Conservation (phyloP, 2,329 filamentous ascomycete genomes). For the Apiospora sp. region DNA sequence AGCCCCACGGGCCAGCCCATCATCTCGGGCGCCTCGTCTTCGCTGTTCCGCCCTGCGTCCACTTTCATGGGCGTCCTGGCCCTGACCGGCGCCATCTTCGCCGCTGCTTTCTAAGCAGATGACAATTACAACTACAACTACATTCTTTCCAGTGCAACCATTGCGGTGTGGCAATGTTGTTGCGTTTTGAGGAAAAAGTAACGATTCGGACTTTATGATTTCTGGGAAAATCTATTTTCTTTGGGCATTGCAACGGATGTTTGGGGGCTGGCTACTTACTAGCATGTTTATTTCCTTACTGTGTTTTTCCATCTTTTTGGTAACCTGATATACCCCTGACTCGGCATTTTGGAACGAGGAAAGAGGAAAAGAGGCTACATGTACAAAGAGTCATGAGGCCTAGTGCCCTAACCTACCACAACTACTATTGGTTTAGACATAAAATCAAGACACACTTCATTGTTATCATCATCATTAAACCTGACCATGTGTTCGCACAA, state of each 20-base stretch:
- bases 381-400: too few relatives aligned
- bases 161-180: neutral
- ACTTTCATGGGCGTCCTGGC: constrained; percentile 13
- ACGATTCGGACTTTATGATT: neutral
- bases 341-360: constrained; percentile 16
- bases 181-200: neutral
- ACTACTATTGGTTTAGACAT: constrained; percentile 6
- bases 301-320: neutral
- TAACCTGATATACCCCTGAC: constrained; percentile 17
- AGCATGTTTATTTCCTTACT: neutral
- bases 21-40: neutral
- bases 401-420: constrained; percentile 9
- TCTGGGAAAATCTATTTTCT: neutral
- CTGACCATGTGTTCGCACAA: too few relatives aligned
- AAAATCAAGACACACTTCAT: constrained; percentile 2
- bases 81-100: constrained; percentile 22
- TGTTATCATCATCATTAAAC: neutral
- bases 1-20: neutral
- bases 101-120: constrained; percentile 19
- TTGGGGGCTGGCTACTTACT: neutral
- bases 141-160: neutral
- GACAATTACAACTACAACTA: neutral
- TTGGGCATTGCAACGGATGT: constrained; percentile 10
- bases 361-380: neutral
- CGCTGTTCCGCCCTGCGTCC: constrained; percentile 4